These are phyloP conservation scores for Scedosporium boydii DNA, from an alignment of 2,329 filamentous ascomycete genomes.

Conservation along the genomic window DNA sequence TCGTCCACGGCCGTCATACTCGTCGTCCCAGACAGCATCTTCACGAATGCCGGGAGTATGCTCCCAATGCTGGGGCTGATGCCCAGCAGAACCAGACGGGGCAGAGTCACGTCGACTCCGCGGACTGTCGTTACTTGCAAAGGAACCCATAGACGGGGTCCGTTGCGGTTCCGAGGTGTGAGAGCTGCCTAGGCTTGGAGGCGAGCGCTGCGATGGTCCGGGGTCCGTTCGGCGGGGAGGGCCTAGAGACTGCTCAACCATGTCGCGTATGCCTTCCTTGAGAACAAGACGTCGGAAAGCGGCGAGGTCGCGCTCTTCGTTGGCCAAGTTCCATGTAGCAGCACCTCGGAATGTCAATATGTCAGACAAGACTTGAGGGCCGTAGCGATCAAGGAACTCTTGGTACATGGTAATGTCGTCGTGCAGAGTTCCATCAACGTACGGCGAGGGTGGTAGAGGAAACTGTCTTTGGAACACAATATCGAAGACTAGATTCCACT, in stretches of 20 bases:
- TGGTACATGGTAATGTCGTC: not conserved
- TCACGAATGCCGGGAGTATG: not conserved
- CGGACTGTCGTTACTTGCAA: not conserved
- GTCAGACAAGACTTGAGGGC: conserved; percentile 1
- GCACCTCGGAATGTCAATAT: conserved; percentile 1
- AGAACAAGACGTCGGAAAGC: conserved; percentile 2
- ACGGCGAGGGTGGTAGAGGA: not conserved
- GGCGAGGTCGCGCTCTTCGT: conserved; percentile 7
- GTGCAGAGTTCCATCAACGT: not conserved
- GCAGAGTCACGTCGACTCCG: not conserved
- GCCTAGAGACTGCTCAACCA: not conserved
- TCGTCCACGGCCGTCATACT: not conserved
- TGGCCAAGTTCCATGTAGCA: conserved; percentile 2
- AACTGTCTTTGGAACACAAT: conserved; percentile 3
- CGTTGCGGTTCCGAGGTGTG: not conserved
- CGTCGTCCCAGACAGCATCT: not conserved
- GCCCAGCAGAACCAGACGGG: not conserved
- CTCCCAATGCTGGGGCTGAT: not conserved
- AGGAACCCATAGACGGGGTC: conserved; percentile 1
- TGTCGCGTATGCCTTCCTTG: conserved; percentile 3
- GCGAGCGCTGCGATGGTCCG: not conserved
- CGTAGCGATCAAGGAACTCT: not conserved
- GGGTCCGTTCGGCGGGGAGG: not conserved
- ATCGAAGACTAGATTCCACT: conserved; percentile 5
- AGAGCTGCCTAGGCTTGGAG: not conserved